These are phyloP conservation scores for Ascoidea tarda DNA, from an alignment of 805 yeast genomes.

Conservation along the genomic window DNA sequence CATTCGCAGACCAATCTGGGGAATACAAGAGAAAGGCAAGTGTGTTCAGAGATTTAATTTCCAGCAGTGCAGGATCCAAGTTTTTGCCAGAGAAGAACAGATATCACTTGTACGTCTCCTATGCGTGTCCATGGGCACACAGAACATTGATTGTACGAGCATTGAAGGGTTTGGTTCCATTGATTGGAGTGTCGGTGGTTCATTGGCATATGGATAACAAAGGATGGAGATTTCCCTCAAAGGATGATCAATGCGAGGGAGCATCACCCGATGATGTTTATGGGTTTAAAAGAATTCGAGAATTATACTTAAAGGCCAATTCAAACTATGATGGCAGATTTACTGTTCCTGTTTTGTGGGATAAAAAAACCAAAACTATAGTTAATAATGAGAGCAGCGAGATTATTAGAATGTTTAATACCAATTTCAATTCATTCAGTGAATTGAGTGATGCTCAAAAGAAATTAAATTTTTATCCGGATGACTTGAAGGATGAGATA, in stretches of 20 bases:
- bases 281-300: constrained; percentile 43
- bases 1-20: constrained; percentile 38
- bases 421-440: constrained; percentile 49
- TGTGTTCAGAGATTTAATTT: constrained; percentile 51
- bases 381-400: constrained; percentile 90
- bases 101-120: constrained; percentile 77
- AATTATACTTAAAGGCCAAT: constrained; percentile 62
- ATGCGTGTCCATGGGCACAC: constrained; percentile 95
- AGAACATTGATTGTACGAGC: constrained; percentile 61
- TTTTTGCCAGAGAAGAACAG: constrained; percentile 67
- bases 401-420: constrained; percentile 71
- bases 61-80: constrained; percentile 39
- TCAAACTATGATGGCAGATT: constrained; percentile 70
- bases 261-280: constrained; percentile 48
- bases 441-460: constrained; percentile 28
- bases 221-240: constrained; percentile 78
- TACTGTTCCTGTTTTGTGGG: constrained; percentile 94
- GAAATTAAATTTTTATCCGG: constrained; percentile 50
- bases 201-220: constrained; percentile 81
- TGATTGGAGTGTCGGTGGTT: constrained; percentile 52
- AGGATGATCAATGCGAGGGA: constrained; percentile 25
- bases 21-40: constrained; percentile 38
- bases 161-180: constrained; percentile 55
- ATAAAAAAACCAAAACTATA: constrained; percentile 64
- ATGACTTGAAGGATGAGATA: constrained; percentile 34